Percentiles rank a stretch among this genome's conserved stretches.
These are phyloP conservation scores for Lactifluus subvellereus DNA, from an alignment of 768 basidiomycete species.

Conservation along the genomic window DNA sequence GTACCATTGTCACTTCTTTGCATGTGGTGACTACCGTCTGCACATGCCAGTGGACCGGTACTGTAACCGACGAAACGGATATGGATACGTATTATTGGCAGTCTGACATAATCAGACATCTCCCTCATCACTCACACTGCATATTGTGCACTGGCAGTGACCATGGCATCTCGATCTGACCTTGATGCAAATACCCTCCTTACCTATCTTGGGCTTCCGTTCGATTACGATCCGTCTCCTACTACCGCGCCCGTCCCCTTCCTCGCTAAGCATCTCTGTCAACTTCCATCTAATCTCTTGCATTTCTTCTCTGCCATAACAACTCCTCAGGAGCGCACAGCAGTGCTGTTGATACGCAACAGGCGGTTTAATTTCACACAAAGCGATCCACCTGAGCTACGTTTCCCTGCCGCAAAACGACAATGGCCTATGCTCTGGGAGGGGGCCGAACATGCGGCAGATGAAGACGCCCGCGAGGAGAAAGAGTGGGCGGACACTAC, in stretches of 20 bases:
- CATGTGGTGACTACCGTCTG: not conserved
- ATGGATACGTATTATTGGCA: not conserved
- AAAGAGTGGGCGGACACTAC: constrained; percentile 56
- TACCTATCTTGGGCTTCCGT: constrained; percentile 52
- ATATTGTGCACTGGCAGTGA: not conserved
- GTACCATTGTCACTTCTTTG: not conserved
- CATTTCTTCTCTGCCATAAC: constrained; percentile 37
- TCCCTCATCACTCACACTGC: too few relatives aligned
- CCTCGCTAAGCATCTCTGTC: constrained; percentile 48
- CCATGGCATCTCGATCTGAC: not conserved
- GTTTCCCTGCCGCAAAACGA: constrained; percentile 45
- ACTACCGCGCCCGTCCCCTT: constrained; percentile 53
- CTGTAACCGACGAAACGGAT: not conserved
- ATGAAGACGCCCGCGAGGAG: constrained; percentile 58
- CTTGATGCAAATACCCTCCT: constrained; percentile 32
- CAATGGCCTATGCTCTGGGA: constrained; percentile 69
- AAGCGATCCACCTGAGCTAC: constrained; percentile 50
- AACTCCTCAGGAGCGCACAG: constrained; percentile 60
- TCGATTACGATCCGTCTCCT: constrained; percentile 57
- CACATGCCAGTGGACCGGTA: not conserved
- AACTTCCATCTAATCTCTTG: constrained; percentile 65
- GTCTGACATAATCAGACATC: not conserved
- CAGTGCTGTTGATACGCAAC: constrained; percentile 62
- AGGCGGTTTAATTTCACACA: constrained; percentile 59
- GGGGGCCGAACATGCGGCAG: constrained; percentile 44